Percentiles rank a stretch among this genome's conserved stretches.
Evolutionary conservation across 345 rosid genomes (phyloP).

Genomic region (Aegle marmelos): DNA sequence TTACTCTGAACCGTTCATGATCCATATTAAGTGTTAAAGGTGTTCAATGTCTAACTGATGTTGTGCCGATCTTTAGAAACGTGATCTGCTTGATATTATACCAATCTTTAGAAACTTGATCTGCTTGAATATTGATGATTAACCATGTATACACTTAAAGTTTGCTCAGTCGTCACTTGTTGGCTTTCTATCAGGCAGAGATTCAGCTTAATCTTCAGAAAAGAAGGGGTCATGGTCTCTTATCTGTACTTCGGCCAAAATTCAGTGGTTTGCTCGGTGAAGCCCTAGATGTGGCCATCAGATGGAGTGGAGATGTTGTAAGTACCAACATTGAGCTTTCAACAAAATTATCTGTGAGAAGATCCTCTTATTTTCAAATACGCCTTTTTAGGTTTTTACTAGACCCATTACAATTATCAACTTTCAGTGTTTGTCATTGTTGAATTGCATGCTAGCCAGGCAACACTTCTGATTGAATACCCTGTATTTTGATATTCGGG

Average conservation of each 20-base stretch:
- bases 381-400: background rate
- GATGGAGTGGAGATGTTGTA: constrained; percentile 99
- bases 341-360: background rate
- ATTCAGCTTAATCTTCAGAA: constrained; percentile 94
- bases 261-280: constrained; percentile 97
- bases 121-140: constrained; percentile 10
- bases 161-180: constrained; percentile 4
- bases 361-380: background rate
- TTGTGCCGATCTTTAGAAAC: background rate
- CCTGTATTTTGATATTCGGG: background rate
- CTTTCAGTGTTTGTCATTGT: background rate
- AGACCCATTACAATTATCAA: background rate
- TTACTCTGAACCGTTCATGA: background rate
- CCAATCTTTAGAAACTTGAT: background rate
- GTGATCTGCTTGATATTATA: background rate
- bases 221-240: constrained; percentile 89
- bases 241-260: constrained; percentile 88
- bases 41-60: constrained; percentile 2
- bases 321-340: constrained; percentile 34
- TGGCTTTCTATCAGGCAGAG: constrained; percentile 70
- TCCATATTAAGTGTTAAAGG: background rate
- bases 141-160: constrained; percentile 4
- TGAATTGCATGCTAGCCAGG: background rate
- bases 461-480: background rate
- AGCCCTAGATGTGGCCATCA: constrained; percentile 87